phyloP scores from a whole-genome alignment of 352 stramenopile species.

The Phytopythium cucurbitacearum region DNA sequence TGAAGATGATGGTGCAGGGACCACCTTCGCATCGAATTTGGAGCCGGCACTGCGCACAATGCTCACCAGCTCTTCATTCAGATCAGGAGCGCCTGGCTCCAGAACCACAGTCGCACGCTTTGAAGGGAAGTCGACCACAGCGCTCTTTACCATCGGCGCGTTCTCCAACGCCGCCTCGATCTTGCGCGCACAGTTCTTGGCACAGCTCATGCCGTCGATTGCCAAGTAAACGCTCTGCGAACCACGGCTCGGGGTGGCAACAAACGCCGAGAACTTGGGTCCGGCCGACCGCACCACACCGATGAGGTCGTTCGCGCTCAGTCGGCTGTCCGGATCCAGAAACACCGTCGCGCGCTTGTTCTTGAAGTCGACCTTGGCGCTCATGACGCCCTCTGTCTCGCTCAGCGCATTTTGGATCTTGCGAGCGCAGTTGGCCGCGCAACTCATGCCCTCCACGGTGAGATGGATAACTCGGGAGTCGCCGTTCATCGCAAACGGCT shows the following conservation, averaged over 20 bases:
- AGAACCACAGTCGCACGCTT: constrained; percentile 65
- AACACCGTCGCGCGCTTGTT: constrained; percentile 75
- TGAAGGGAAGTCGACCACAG: constrained; percentile 58
- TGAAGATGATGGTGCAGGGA: constrained; percentile 13
- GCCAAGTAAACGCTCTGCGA: constrained; percentile 50
- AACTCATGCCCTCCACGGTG: constrained; percentile 76
- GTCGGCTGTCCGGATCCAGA: constrained; percentile 58
- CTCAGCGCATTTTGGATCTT: constrained; percentile 76
- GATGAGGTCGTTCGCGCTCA: constrained; percentile 64
- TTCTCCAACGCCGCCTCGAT: constrained; percentile 53
- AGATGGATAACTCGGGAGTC: constrained; percentile 75
- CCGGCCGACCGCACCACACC: constrained; percentile 47
- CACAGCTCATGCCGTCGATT: constrained; percentile 77
- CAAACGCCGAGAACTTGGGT: constrained; percentile 58
- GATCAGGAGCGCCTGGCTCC: constrained; percentile 36
- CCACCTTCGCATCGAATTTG: constrained; percentile 68
- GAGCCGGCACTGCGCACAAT: constrained; percentile 37
- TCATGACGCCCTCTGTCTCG: constrained; percentile 57
- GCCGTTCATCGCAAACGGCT: constrained; percentile 50
- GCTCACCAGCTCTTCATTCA: constrained; percentile 52
- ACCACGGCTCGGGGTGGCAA: constrained; percentile 30
- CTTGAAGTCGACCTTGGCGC: constrained; percentile 72
- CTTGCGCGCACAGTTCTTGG: constrained; percentile 77
- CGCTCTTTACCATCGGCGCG: constrained; percentile 44
- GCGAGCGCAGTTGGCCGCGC: constrained; percentile 60